Percentiles rank a stretch among this genome's conserved stretches.
These are phyloP conservation scores for Aspergillus transmontanensis DNA, from an alignment of 2,329 filamentous ascomycete genomes.

Conservation along the genomic window DNA sequence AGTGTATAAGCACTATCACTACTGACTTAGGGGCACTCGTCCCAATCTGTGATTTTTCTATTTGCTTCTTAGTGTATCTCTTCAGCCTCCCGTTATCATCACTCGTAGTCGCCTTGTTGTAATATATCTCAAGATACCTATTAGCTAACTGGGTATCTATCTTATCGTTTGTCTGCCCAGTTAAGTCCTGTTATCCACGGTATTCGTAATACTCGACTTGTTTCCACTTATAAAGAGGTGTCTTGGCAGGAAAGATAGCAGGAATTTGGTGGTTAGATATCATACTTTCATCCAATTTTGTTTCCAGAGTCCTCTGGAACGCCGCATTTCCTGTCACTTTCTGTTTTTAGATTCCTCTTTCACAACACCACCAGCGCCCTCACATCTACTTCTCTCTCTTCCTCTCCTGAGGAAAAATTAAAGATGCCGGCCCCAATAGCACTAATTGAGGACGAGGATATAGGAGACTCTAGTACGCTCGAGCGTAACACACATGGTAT, in stretches of 20 bases:
- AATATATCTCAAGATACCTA: no score
- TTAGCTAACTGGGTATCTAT: no score
- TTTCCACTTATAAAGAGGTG: neutral
- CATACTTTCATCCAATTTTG: neutral
- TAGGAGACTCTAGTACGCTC: slow-evolving; percentile 6
- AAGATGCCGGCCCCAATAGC: slow-evolving; percentile 4
- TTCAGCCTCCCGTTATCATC: no score
- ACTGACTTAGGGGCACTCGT: no score
- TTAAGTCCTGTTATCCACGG: neutral
- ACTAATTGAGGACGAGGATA: neutral
- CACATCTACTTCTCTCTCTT: neutral
- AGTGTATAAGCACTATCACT: no score
- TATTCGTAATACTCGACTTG: neutral
- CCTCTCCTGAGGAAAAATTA: neutral
- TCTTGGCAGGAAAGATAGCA: neutral
- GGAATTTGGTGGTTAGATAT: neutral
- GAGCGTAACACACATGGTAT: slow-evolving; percentile 4
- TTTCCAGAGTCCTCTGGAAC: neutral
- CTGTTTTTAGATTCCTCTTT: neutral
- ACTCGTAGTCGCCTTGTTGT: no score
- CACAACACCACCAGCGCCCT: neutral
- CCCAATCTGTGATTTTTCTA: no score
- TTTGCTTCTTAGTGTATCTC: no score
- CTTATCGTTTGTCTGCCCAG: neutral
- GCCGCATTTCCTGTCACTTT: neutral